Conservation (phyloP, 768 basidiomycete species). For the Leucosporidium scottii region DNA sequence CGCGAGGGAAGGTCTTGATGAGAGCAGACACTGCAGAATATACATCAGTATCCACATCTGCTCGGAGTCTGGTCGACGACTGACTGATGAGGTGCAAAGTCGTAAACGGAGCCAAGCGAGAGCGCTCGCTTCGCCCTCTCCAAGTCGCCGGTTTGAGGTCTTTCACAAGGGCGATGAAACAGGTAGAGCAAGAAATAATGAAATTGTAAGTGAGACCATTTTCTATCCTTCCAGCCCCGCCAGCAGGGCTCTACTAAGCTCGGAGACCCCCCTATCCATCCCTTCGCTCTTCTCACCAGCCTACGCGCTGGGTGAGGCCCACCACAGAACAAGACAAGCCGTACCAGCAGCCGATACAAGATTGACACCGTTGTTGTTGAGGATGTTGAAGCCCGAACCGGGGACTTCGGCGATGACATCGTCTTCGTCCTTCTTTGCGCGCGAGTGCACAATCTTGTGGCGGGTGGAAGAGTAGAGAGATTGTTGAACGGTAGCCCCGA, state of each 20-base stretch:
- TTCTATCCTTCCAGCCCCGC: too few species aligned
- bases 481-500: slow-evolving; percentile 79
- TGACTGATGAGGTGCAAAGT: too few species aligned
- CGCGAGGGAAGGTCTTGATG: not conserved
- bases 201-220: too few species aligned
- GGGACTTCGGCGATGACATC: slow-evolving; percentile 43
- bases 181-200: too few species aligned
- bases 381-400: slow-evolving; percentile 57
- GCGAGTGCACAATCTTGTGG: slow-evolving; percentile 61
- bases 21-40: not conserved
- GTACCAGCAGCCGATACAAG: slow-evolving; percentile 47
- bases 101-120: too few species aligned
- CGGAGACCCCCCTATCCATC: too few species aligned
- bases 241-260: too few species aligned
- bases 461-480: slow-evolving; percentile 62
- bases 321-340: slow-evolving; percentile 41
- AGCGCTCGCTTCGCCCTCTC: too few species aligned
- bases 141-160: too few species aligned
- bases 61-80: too few species aligned
- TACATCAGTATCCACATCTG: not conserved
- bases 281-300: too few species aligned
- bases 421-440: slow-evolving; percentile 46
- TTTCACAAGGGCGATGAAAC: too few species aligned
- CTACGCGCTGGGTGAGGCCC: not conserved
- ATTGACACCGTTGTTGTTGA: slow-evolving; percentile 64